phyloP scores from a whole-genome alignment of 768 basidiomycete species.

The Boletellus emodensis region DNA sequence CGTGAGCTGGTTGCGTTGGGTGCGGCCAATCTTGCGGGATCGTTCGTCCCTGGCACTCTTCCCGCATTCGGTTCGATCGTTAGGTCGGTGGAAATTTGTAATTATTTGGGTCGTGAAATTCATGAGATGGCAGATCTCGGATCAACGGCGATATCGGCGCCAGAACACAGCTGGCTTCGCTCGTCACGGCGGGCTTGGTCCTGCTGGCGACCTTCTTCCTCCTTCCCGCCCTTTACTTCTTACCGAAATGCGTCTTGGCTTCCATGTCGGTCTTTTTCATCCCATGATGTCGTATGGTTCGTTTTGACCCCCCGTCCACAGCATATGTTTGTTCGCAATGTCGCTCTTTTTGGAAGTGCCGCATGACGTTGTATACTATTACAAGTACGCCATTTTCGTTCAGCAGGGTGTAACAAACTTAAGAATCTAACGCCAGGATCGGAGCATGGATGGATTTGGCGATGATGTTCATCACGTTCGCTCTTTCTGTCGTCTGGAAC shows the following conservation, averaged over 20 bases:
- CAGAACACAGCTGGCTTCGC: constrained; percentile 83
- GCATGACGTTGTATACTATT: constrained; percentile 81
- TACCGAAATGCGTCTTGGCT: constrained; percentile 90
- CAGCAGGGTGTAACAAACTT: background rate
- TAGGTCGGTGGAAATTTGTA: constrained; percentile 43
- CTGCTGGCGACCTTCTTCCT: constrained; percentile 87
- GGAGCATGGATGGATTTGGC: constrained; percentile 88
- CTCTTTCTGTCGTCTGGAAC: constrained; percentile 83
- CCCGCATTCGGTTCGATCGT: constrained; percentile 95
- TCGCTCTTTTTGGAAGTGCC: constrained; percentile 82
- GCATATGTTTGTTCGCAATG: constrained; percentile 82
- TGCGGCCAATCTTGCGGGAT: constrained; percentile 71
- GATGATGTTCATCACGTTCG: constrained; percentile 85
- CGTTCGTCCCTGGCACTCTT: constrained; percentile 83
- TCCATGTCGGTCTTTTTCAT: constrained; percentile 57
- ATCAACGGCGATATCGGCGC: constrained; percentile 89
- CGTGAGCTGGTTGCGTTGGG: constrained; percentile 92
- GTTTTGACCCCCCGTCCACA: constrained; percentile 28
- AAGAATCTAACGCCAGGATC: constrained; percentile 43
- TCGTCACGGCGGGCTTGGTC: constrained; percentile 70
- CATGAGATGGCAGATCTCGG: constrained; percentile 47
- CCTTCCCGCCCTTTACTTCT: constrained; percentile 76
- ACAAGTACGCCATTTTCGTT: constrained; percentile 49
- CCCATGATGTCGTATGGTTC: background rate
- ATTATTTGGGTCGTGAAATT: background rate